phyloP scores from a whole-genome alignment of 2,329 filamentous ascomycete species.

The Diaporthe australafricana region DNA sequence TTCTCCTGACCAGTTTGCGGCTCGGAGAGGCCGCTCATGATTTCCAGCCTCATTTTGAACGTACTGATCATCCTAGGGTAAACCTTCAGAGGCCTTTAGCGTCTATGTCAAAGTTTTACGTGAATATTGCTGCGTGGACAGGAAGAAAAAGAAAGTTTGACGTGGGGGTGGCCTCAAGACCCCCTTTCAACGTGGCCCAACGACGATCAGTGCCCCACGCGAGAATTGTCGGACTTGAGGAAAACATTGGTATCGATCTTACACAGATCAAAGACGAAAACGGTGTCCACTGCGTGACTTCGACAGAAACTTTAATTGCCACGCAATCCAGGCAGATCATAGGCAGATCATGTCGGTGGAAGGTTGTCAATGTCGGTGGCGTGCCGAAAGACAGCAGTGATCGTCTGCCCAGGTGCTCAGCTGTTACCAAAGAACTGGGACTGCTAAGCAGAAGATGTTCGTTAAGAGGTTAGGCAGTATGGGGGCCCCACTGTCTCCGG shows the following conservation, averaged over 20 bases:
- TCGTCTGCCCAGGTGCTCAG: background rate
- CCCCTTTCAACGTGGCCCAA: conserved; percentile 9
- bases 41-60: no score
- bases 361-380: background rate
- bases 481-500: background rate
- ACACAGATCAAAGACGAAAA: background rate
- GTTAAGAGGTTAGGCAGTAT: background rate
- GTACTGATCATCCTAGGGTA: no score
- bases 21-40: no score
- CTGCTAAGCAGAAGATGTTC: background rate
- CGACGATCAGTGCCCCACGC: background rate
- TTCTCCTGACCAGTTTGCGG: no score
- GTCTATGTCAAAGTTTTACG: no score
- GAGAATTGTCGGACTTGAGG: background rate
- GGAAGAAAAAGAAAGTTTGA: background rate
- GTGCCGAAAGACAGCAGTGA: background rate
- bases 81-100: no score
- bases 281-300: background rate
- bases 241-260: background rate
- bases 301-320: background rate
- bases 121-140: background rate
- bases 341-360: no score
- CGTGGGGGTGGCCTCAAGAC: background rate
- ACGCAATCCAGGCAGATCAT: no score
- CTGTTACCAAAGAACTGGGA: background rate